Conservation (phyloP, 306 rosid species). For the Sphenostylis stenocarpa region DNA sequence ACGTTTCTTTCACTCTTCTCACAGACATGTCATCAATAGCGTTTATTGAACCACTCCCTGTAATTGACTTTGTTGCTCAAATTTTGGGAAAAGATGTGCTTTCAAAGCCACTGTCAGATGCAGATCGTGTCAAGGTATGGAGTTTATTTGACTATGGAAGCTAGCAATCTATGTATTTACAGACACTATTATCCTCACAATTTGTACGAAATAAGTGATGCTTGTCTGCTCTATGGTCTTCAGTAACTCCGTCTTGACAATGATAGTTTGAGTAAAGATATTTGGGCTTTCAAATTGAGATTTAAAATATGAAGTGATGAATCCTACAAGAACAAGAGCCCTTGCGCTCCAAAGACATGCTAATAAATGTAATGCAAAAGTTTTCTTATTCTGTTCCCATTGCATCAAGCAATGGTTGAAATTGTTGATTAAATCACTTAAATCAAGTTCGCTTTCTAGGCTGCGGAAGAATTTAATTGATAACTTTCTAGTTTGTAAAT, state of each 20-base stretch:
- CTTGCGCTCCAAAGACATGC: neutral
- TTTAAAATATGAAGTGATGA: neutral
- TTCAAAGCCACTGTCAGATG: constrained; percentile 46
- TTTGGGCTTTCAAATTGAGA: neutral
- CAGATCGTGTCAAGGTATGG: constrained; percentile 48
- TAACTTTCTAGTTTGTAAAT: neutral
- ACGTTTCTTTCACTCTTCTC: constrained; percentile 1
- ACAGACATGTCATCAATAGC: constrained; percentile 54
- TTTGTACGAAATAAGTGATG: neutral
- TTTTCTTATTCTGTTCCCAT: neutral
- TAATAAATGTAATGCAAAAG: neutral
- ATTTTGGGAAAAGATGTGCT: constrained; percentile 48
- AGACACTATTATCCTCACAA: neutral
- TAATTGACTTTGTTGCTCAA: constrained; percentile 52
- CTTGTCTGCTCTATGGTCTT: neutral
- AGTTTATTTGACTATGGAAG: neutral
- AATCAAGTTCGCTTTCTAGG: neutral
- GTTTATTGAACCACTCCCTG: constrained; percentile 54
- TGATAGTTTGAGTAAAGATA: neutral
- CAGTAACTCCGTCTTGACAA: neutral
- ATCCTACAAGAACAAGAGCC: neutral
- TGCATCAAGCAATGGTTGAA: neutral
- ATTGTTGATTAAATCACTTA: neutral
- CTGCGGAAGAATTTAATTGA: neutral
- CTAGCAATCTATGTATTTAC: neutral